Evolutionary conservation across 2,329 filamentous ascomycete genomes (phyloP), one percentile per base, ranked within the genome.

Genomic region (Colletotrichum tanaceti): DNA sequence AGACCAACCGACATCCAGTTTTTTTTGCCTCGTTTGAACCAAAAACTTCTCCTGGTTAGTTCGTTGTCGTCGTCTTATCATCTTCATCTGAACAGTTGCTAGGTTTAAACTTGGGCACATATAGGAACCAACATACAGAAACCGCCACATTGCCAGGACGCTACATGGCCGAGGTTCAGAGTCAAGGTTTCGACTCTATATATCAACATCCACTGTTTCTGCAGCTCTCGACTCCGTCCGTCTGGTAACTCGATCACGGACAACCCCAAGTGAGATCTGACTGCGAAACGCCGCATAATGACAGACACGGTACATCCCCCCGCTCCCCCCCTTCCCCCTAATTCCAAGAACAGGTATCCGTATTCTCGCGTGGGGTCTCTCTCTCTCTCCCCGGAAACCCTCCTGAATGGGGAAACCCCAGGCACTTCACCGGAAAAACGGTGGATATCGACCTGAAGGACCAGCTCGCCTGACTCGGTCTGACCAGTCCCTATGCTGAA

Each of bases 331-430:
- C 24, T 28, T n/a, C 32, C 53, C 50, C 32, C 53, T 14, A 16
- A 38, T 14, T 24, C 43, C 50, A 58, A 14, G 24, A 58, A 53
- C 58, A 35, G n/a, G 18, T n/a, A n/a, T n/a, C n/a, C n/a, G n/a
- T n/a, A n/a, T 63, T 20, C 35, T 63, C 32, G 44, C 54, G 61
- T 24, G 53, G 58, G 35, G 35, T n/a, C n/a, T n/a, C n/a, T n/a
- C n/a, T 22, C 13, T n/a, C 4, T 41, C 10, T 9, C 32, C 35
- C 32, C 35, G 32, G 52, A 41, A 24, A 2, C 7, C 46, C 46
- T 63, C 59, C 64, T 57, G 16, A 7, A 67, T 58, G 32, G 44
- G 59, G 64, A 63, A 68, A 32, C 18, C 50, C 46, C 20, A 68
- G 62, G 62, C 62, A 65, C 50, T 60, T 60, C 41, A 18, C 28